phyloP scores from a whole-genome alignment of 192 early-diverging fungal species.

The Backusella psychrophila region DNA sequence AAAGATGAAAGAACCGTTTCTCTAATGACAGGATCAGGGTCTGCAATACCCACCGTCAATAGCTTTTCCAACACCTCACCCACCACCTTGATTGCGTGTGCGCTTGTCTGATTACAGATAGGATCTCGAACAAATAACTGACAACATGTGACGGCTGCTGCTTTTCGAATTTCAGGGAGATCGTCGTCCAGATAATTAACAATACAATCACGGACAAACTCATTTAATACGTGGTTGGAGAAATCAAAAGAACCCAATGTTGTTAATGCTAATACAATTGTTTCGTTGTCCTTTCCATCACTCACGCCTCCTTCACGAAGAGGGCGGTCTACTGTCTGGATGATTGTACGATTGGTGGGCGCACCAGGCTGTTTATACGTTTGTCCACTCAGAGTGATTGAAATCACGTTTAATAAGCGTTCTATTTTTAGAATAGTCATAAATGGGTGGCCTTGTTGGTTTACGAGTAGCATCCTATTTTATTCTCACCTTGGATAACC shows the following conservation, averaged over 20 bases:
- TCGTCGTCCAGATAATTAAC: constrained; percentile 81
- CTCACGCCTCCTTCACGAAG: constrained; percentile 25
- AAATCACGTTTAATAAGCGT: constrained; percentile 84
- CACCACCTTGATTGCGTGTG: constrained; percentile 78
- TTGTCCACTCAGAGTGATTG: constrained; percentile 77
- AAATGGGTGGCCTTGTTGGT: neutral
- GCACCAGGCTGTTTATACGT: constrained; percentile 77
- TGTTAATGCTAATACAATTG: constrained; percentile 75
- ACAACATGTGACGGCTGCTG: constrained; percentile 84
- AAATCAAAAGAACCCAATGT: constrained; percentile 90
- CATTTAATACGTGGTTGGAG: constrained; percentile 75
- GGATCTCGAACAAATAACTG: constrained; percentile 79
- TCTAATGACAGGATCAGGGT: constrained; percentile 73
- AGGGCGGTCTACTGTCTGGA: constrained; percentile 30
- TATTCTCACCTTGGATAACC: constrained; percentile 75
- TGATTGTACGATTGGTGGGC: constrained; percentile 40
- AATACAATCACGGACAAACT: constrained; percentile 86
- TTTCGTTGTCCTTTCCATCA: constrained; percentile 70
- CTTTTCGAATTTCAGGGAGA: constrained; percentile 72
- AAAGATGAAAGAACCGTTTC: constrained; percentile 78
- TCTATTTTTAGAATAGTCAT: constrained; percentile 41
- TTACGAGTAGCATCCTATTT: neutral
- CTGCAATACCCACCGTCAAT: constrained; percentile 85
- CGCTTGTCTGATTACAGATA: constrained; percentile 74
- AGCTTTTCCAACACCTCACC: constrained; percentile 88